Evolutionary conservation across 23 red algal species (phyloP), one percentile per base, ranked within the genome.

Genomic region (Pyropia haitanensis): DNA sequence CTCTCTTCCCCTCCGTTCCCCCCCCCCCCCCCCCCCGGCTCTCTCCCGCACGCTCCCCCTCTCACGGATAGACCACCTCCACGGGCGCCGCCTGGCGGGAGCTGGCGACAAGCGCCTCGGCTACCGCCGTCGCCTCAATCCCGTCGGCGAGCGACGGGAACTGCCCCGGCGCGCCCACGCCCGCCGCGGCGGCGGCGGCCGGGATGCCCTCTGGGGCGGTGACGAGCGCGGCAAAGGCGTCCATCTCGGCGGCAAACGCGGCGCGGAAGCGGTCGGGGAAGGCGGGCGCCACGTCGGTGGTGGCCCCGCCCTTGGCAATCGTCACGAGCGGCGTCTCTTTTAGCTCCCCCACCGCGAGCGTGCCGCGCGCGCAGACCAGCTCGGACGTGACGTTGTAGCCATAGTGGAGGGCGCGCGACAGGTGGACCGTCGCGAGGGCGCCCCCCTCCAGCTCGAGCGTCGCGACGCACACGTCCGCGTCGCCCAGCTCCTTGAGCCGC

Each of bases 381-480:
- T 95, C 82, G 14, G 80, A 77, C 1, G 82, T 88, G 6, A 95
- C 90, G 60, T 95, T 85, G 63, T 95, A 95, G 23, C 90, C 90
- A 64, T 86, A 95, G 44, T 70, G 48, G 48, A 95, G 78, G 10
- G 90, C 83, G 28, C 90, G 82, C 17, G 73, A 88, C 29, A 95
- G 56, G 54, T 95, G 90, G 27, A 88, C 13, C 53, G 72, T 73
- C 12, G 71, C 77, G 54, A 82, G 71, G 18, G 81, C 69, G n/a
- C 90, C 69, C 22, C 32, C 71, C 61, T 88, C 90, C 90, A 95
- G 88, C 61, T 95, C 82, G 25, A 95, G 53, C 54, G 82, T 56
- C 51, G 58, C 77, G 17, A 95, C 61, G 15, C 58, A 76, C 33
- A 79, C 82, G 58, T 95, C 90, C 15, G 77, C 58, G 66, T 95